Evolutionary conservation across 2,329 filamentous ascomycete genomes (phyloP).

Genomic region (Colletotrichum endophyticum): DNA sequence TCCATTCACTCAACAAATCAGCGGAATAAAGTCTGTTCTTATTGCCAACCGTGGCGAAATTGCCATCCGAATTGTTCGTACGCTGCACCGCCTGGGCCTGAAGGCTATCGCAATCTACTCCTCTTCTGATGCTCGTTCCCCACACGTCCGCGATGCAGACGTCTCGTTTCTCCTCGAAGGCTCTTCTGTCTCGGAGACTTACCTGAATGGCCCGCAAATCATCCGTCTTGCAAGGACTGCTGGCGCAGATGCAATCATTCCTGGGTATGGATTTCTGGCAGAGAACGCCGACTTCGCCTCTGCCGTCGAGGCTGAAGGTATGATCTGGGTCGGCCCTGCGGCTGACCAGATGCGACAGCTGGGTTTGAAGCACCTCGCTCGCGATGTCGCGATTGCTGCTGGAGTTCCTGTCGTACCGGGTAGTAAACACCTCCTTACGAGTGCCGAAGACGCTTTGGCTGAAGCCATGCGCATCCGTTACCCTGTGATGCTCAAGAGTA

Average conservation of each 20-base stretch:
- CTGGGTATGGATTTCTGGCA: constrained; percentile 71
- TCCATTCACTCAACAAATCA: not conserved
- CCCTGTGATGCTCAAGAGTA: constrained; percentile 53
- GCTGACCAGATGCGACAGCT: constrained; percentile 44
- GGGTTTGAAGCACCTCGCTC: constrained; percentile 42
- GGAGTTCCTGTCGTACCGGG: constrained; percentile 40
- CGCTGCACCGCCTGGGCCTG: constrained; percentile 70
- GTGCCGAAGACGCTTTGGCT: constrained; percentile 28
- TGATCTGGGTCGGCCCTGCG: constrained; percentile 65
- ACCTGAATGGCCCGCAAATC: constrained; percentile 70
- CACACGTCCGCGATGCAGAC: constrained; percentile 73
- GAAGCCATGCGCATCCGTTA: constrained; percentile 35
- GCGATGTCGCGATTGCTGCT: constrained; percentile 32
- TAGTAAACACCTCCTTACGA: constrained; percentile 28
- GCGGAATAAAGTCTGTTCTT: constrained; percentile 42
- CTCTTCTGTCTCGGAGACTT: constrained; percentile 46
- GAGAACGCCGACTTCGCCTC: constrained; percentile 68
- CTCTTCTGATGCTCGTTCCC: constrained; percentile 62
- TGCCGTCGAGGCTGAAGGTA: constrained; percentile 54
- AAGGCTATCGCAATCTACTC: constrained; percentile 75
- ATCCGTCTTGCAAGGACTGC: constrained; percentile 55
- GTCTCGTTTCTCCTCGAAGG: constrained; percentile 69
- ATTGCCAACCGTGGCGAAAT: constrained; percentile 81
- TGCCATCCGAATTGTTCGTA: constrained; percentile 72
- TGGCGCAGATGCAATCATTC: constrained; percentile 62